A percentile compares a stretch with the other conserved stretches of the same genome.
Conservation (phyloP, 2,329 filamentous ascomycete genomes). For the Aspergillus awamori region DNA sequence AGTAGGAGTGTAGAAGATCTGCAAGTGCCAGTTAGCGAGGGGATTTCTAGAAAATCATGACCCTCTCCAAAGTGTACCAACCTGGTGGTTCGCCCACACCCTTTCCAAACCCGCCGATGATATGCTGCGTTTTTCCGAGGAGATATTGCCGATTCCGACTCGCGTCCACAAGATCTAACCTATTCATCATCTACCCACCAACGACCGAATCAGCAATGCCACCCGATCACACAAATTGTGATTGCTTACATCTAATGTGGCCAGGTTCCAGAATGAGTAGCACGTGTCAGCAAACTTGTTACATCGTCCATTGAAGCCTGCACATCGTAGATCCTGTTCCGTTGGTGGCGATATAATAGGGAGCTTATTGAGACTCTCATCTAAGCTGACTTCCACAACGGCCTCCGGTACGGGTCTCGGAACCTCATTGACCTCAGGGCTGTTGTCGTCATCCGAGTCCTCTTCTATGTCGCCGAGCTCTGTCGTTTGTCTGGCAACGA, state of each 20-base stretch:
- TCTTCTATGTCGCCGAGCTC: conserved; percentile 56
- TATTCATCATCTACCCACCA: conserved; percentile 59
- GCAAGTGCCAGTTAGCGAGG: conserved; percentile 16
- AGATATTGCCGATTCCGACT: conserved; percentile 73
- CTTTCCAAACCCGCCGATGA: conserved; percentile 82
- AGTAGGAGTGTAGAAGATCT: conserved; percentile 84
- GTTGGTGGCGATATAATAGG: conserved; percentile 27
- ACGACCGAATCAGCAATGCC: conserved; percentile 23
- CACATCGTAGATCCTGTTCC: conserved; percentile 49
- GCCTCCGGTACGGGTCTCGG: neutral
- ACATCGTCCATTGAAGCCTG: conserved; percentile 85
- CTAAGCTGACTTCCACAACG: conserved; percentile 20
- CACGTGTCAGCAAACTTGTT: conserved; percentile 96
- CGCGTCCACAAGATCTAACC: conserved; percentile 60
- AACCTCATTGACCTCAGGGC: conserved; percentile 19
- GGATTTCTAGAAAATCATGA: neutral
- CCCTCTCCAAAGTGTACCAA: conserved; percentile 28
- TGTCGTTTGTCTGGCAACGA: conserved; percentile 66
- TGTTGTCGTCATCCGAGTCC: conserved; percentile 46
- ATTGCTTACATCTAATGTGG: conserved; percentile 56
- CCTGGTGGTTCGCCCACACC: conserved; percentile 68
- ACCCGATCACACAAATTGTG: neutral
- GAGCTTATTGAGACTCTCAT: conserved; percentile 33
- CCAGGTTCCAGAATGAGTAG: conserved; percentile 90
- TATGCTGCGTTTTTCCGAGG: conserved; percentile 81